Evolutionary conservation across 768 basidiomycete species (phyloP).

Genomic region (Pleurotus platypus): DNA sequence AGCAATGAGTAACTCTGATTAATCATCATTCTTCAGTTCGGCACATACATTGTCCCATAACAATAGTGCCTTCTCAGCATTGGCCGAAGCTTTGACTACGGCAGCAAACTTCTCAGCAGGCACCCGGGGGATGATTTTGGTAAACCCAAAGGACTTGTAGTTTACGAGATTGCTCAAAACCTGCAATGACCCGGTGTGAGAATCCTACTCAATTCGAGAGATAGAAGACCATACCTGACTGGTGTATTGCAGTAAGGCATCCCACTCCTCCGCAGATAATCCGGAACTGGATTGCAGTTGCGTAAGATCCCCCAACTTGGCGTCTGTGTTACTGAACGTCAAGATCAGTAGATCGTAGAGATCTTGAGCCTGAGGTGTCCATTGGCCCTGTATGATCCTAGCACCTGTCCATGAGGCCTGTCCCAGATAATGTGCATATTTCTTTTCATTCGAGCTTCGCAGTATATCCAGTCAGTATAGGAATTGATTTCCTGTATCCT

Average conservation of each 20-base stretch:
- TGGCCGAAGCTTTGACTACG: conserved; percentile 59
- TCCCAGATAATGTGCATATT: conserved; percentile 71
- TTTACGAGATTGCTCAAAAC: conserved; percentile 66
- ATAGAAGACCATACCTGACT: conserved; percentile 49
- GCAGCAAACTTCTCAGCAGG: conserved; percentile 56
- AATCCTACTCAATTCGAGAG: background rate
- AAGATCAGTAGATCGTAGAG: conserved; percentile 72
- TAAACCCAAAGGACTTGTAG: conserved; percentile 80
- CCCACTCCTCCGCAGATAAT: conserved; percentile 59
- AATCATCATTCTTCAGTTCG: background rate
- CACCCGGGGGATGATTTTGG: conserved; percentile 80
- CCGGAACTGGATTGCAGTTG: conserved; percentile 51
- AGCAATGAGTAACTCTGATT: background rate
- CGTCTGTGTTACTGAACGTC: conserved; percentile 55
- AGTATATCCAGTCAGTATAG: conserved; percentile 10
- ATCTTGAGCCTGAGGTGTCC: conserved; percentile 66
- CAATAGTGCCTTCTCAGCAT: conserved; percentile 46
- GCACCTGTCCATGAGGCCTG: conserved; percentile 83
- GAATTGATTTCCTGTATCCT: background rate
- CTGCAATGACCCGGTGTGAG: conserved; percentile 18
- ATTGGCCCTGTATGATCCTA: conserved; percentile 81
- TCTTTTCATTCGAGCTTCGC: conserved; percentile 65
- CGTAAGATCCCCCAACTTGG: conserved; percentile 53
- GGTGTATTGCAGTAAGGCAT: conserved; percentile 67
- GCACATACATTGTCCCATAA: conserved; percentile 61